Percentiles rank a stretch among this genome's conserved stretches.
Evolutionary conservation across 371 early-diverging fungal species (phyloP).

Genomic region (Basidiobolus meristosporus): DNA sequence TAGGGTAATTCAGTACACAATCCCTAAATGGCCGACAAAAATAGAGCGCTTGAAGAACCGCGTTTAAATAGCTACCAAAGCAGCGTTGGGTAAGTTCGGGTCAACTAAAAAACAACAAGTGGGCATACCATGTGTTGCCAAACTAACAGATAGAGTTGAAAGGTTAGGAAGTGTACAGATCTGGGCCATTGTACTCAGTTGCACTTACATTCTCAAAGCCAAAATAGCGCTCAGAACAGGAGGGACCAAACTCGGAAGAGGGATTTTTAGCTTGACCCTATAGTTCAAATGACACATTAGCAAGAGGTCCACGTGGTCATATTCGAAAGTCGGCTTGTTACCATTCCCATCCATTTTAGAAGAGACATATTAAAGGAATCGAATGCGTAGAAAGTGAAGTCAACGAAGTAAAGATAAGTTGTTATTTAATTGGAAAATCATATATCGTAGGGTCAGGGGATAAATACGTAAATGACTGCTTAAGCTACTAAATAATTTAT

Average conservation of each 20-base stretch:
- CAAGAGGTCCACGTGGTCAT: too few relatives aligned
- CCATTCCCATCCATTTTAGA: too few relatives aligned
- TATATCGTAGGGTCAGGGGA: too few relatives aligned
- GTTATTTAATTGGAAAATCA: too few relatives aligned
- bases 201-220: conserved; percentile 78
- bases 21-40: conserved; percentile 89
- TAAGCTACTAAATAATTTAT: too few relatives aligned
- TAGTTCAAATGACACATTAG: background rate
- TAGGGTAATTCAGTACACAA: conserved; percentile 58
- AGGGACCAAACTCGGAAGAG: conserved; percentile 12
- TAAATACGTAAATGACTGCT: too few relatives aligned
- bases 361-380: too few relatives aligned
- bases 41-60: conserved; percentile 88
- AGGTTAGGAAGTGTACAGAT: background rate
- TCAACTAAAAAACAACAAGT: background rate
- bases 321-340: too few relatives aligned
- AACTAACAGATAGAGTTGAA: conserved; percentile 23
- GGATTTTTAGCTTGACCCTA: conserved; percentile 20
- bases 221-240: conserved; percentile 9
- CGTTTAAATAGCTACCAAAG: conserved; percentile 71
- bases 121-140: conserved; percentile 72
- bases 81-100: background rate
- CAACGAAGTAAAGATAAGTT: too few relatives aligned
- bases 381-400: too few relatives aligned
- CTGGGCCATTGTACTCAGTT: background rate